Evolutionary conservation across 2,329 filamentous ascomycete genomes (phyloP).

Genomic region (Aspergillus sp.): DNA sequence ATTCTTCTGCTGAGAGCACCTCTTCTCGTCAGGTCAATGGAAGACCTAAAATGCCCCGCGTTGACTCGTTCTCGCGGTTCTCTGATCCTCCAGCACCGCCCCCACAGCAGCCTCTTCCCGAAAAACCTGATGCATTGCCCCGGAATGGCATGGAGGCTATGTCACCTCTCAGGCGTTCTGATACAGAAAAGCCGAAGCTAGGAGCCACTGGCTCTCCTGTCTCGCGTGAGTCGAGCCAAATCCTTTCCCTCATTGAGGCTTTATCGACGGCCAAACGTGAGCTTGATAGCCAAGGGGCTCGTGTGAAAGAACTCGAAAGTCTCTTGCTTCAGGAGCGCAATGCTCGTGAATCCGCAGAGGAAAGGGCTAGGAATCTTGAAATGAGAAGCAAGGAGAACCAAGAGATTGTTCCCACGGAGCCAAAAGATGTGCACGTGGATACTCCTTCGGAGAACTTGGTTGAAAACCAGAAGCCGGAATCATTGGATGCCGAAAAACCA

Average conservation of each 20-base stretch:
- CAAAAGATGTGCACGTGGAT: constrained; percentile 5
- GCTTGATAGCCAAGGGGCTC: constrained; percentile 75
- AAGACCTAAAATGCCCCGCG: constrained; percentile 51
- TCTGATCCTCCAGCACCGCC: constrained; percentile 91
- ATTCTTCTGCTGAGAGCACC: constrained; percentile 44
- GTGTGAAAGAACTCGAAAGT: constrained; percentile 77
- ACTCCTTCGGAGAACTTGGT: background rate
- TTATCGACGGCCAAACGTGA: constrained; percentile 81
- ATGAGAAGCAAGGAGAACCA: constrained; percentile 49
- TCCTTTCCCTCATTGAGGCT: constrained; percentile 79
- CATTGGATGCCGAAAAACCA: constrained; percentile 7
- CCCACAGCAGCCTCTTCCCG: constrained; percentile 86
- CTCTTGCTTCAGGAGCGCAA: constrained; percentile 74
- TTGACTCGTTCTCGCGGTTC: constrained; percentile 79
- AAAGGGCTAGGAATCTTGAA: constrained; percentile 69
- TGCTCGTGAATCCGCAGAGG: constrained; percentile 80
- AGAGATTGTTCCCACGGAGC: constrained; percentile 1
- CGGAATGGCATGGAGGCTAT: constrained; percentile 45
- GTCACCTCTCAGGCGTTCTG: constrained; percentile 66
- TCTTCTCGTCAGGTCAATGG: constrained; percentile 47
- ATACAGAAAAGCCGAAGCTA: constrained; percentile 71
- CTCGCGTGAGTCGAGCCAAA: constrained; percentile 64
- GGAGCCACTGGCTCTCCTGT: constrained; percentile 41
- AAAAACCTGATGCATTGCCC: constrained; percentile 72
- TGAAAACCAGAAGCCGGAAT: constrained; percentile 12